Evolutionary conservation across 129 eudicot species (phyloP).

Genomic region (Rutidosis leptorrhynchoides): DNA sequence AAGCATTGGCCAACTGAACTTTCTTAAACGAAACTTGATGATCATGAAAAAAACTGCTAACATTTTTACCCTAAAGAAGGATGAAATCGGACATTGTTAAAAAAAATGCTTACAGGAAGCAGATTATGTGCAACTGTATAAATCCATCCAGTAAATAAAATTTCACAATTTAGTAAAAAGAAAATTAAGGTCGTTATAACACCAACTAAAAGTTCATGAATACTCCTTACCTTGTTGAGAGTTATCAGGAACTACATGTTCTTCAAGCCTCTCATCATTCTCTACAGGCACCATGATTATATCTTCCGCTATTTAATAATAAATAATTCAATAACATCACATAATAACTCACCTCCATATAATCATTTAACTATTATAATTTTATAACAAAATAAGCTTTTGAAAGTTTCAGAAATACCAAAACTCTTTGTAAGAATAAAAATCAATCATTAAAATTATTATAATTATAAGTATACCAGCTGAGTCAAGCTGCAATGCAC

Average conservation of each 20-base stretch:
- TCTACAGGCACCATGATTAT: conserved; percentile 34
- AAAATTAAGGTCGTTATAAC: neutral
- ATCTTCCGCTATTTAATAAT: conserved; percentile 49
- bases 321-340: conserved; percentile 18
- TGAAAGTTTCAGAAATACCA: neutral
- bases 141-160: neutral
- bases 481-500: conserved; percentile 93
- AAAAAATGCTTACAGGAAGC: too few relatives aligned
- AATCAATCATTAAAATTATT: too few relatives aligned
- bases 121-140: neutral
- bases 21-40: neutral
- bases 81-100: too few relatives aligned
- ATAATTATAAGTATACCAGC: conserved; percentile 43
- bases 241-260: conserved; percentile 35
- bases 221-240: conserved; percentile 44
- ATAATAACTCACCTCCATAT: neutral
- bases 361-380: conserved; percentile 1
- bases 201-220: neutral
- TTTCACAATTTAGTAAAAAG: neutral
- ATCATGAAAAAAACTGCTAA: neutral
- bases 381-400: neutral
- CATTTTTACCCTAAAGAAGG: neutral
- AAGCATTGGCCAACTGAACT: neutral
- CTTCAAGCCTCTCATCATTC: conserved; percentile 47
- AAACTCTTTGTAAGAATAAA: neutral